phyloP scores from a whole-genome alignment of 768 basidiomycete species.

The Tulasnella sp. region DNA sequence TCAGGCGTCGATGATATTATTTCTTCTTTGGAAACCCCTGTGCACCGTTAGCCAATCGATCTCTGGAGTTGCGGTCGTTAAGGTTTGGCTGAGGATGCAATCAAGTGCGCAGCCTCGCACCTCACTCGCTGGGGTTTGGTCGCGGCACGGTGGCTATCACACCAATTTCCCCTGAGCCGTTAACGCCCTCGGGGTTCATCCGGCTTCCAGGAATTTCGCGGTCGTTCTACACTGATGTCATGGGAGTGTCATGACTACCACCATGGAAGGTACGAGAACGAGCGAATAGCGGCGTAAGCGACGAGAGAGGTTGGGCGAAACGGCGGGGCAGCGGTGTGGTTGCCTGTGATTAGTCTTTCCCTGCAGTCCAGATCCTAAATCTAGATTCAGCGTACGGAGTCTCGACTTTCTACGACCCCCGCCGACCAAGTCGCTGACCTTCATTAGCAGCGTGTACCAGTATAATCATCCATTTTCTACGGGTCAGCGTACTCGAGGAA shows the following conservation, averaged over 20 bases:
- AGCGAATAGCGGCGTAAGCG: neutral
- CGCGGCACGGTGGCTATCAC: neutral
- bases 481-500: neutral
- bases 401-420: slow-evolving; percentile 13
- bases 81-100: neutral
- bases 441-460: neutral
- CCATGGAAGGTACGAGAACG: neutral
- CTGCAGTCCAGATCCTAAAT: slow-evolving; percentile 15
- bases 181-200: neutral
- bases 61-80: neutral
- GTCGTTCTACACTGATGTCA: neutral
- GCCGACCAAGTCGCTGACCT: neutral
- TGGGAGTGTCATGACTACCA: neutral
- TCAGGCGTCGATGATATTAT: neutral
- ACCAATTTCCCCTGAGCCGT: neutral
- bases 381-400: slow-evolving; percentile 4
- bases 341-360: neutral
- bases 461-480: neutral
- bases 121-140: neutral
- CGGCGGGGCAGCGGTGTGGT: neutral
- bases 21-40: neutral
- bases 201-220: neutral
- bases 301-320: neutral
- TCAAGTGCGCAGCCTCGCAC: neutral
- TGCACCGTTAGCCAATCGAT: neutral